These are phyloP conservation scores for Peltaster fructicola DNA, from an alignment of 2,329 filamentous ascomycete species.

Conservation along the genomic window DNA sequence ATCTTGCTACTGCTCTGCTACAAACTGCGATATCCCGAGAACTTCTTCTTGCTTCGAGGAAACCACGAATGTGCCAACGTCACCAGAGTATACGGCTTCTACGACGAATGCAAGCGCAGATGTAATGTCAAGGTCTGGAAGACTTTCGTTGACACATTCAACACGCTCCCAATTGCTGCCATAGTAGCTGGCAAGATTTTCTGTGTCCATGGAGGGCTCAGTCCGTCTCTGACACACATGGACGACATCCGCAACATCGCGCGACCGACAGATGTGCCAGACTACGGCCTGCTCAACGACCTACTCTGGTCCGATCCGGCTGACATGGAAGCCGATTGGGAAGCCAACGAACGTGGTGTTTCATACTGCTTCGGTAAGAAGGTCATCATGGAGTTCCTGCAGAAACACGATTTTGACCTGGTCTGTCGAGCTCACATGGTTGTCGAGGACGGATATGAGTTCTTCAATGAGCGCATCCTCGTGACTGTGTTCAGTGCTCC, in stretches of 20 bases:
- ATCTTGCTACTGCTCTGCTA: constrained; percentile 87
- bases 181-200: constrained; percentile 97
- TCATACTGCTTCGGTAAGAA: constrained; percentile 98
- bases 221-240: constrained; percentile 86
- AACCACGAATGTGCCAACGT: constrained; percentile 97
- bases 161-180: constrained; percentile 84
- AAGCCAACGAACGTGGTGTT: constrained; percentile 88
- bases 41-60: constrained; percentile 86
- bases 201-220: constrained; percentile 88
- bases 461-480: constrained; percentile 86
- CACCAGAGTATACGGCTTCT: constrained; percentile 90
- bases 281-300: constrained; percentile 90
- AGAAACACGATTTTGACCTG: constrained; percentile 88
- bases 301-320: constrained; percentile 94
- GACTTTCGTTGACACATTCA: constrained; percentile 93
- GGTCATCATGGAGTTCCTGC: constrained; percentile 90
- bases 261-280: constrained; percentile 87
- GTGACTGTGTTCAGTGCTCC: constrained; percentile 97
- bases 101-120: constrained; percentile 91
- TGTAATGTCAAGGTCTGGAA: constrained; percentile 98
- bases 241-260: constrained; percentile 95
- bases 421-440: constrained; percentile 98
- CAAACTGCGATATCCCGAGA: constrained; percentile 93
- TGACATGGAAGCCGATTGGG: constrained; percentile 92
- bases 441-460: constrained; percentile 96